Base-by-base conservation (phyloP, 208 protist genomes). In the Kentomonas sorsogonicus region DNA sequence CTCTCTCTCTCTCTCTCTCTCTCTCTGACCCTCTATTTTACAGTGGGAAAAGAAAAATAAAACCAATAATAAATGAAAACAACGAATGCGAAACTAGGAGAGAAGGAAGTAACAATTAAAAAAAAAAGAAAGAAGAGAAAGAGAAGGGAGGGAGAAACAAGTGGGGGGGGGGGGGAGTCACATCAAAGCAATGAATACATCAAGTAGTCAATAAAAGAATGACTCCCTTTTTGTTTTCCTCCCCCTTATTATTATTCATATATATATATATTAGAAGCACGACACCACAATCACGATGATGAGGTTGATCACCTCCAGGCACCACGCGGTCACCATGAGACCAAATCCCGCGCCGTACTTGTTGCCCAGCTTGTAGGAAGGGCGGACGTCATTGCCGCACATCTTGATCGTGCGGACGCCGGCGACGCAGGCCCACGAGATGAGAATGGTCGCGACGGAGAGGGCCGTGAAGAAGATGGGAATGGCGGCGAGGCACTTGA, bases 361-460 rank as follows among this genome's bases (percentile, higher is more conserved):
- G 40, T 53, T 60, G 45, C 43, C 39, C 46, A 33, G 36, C 51
- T 61, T 63, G 44, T 50, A 70, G 16, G 29, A n/a, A n/a, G n/a
- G n/a, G n/a, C n/a, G n/a, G n/a, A n/a, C n/a, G 54, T 16, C 33
- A 20, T 38, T 22, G 41, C 45, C 55, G 60, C 74, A 75, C 63
- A 80, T 70, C 22, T 44, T 57, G 16, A 44, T 23, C 46, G 20
- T 71, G 65, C 70, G 55, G 27, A 79, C 75, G 43, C 63, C 56
- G 39, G 72, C 75, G 25, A 83, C 68, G 48, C 71, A 78, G 25
- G 68, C 75, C 63, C 66, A 77, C 15, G 66, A 61, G 54, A 78
- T 72, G 58, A 76, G 58, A 30, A 75, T 70, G 52, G 52, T 69
- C 10, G 69, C 22, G 44, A 74, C 57, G 48, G 57, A 68, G 44